Conservation (phyloP, 192 early-diverging fungal genomes). For the Kickxella alabastrina region DNA sequence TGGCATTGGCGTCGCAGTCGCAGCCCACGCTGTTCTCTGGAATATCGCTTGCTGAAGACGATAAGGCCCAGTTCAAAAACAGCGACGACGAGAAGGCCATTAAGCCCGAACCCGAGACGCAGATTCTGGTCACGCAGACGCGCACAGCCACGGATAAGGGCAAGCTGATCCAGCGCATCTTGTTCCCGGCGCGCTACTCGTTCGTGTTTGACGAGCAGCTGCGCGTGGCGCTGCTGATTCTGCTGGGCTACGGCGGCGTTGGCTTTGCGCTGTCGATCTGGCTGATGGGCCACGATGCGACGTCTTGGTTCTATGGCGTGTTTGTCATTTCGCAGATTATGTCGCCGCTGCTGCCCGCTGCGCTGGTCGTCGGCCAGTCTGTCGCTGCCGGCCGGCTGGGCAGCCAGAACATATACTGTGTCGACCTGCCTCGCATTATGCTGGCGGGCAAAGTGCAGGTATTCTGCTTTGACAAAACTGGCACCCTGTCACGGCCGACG, state of each 20-base stretch:
- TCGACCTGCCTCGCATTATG: constrained; percentile 61
- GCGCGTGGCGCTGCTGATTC: constrained; percentile 61
- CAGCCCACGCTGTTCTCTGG: constrained; percentile 4
- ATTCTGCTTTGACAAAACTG: constrained; percentile 66
- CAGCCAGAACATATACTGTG: constrained; percentile 57
- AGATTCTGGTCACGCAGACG: constrained; percentile 60
- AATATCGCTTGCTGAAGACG: not conserved
- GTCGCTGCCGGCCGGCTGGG: constrained; percentile 53
- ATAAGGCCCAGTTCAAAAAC: not conserved
- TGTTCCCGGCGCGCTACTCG: constrained; percentile 64
- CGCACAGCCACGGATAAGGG: constrained; percentile 69
- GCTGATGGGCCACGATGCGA: constrained; percentile 53
- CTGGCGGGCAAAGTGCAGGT: constrained; percentile 61
- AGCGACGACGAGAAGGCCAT: too few species aligned
- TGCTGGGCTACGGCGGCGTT: constrained; percentile 65
- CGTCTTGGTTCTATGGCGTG: constrained; percentile 67
- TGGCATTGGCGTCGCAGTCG: not conserved
- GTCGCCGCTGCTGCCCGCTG: constrained; percentile 61
- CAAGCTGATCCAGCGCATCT: constrained; percentile 67
- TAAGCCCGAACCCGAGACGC: constrained; percentile 51
- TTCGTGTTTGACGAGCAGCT: constrained; percentile 81
- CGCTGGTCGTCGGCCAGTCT: constrained; percentile 61
- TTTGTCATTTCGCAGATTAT: constrained; percentile 64
- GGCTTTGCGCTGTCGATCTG: constrained; percentile 56
- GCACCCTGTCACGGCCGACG: constrained; percentile 64